A percentile compares a stretch with the other conserved stretches of the same genome.
Evolutionary conservation across 352 stramenopile species (phyloP).

Genomic region (Aphanomyces cochlioides): DNA sequence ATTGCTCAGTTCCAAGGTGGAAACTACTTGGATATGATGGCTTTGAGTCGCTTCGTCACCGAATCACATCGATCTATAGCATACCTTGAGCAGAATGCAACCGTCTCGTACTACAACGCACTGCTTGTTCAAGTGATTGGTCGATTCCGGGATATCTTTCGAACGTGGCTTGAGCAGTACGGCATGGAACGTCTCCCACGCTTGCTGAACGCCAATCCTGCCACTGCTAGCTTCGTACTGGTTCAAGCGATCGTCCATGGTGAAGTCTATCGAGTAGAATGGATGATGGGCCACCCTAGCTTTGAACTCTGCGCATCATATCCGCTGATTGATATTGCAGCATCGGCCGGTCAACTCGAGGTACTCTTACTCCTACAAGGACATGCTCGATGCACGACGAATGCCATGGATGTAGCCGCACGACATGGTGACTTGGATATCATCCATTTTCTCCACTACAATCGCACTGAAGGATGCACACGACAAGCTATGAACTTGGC

Average conservation of each 20-base stretch:
- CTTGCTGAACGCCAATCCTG: background rate
- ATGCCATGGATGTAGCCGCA: constrained; percentile 8
- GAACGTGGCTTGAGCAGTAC: background rate
- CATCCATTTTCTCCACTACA: background rate
- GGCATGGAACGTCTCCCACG: background rate
- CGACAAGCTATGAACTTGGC: constrained; percentile 17
- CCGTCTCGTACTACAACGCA: constrained; percentile 1
- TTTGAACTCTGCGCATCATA: background rate
- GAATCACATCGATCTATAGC: background rate
- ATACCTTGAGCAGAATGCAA: background rate
- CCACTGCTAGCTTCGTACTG: background rate
- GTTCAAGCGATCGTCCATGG: background rate
- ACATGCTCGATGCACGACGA: background rate
- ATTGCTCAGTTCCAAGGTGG: constrained; percentile 7
- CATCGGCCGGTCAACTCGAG: background rate
- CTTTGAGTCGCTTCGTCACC: background rate
- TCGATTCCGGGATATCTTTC: background rate
- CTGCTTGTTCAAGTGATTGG: background rate
- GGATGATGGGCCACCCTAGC: background rate
- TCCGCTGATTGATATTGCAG: constrained; percentile 6
- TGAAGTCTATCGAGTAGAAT: background rate
- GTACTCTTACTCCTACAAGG: background rate
- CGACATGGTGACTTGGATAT: background rate
- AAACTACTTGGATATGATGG: background rate
- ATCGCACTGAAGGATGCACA: constrained; percentile 7